These are phyloP conservation scores for Cladophialophora exuberans DNA, from an alignment of 2,329 filamentous ascomycete species.

Conservation along the genomic window DNA sequence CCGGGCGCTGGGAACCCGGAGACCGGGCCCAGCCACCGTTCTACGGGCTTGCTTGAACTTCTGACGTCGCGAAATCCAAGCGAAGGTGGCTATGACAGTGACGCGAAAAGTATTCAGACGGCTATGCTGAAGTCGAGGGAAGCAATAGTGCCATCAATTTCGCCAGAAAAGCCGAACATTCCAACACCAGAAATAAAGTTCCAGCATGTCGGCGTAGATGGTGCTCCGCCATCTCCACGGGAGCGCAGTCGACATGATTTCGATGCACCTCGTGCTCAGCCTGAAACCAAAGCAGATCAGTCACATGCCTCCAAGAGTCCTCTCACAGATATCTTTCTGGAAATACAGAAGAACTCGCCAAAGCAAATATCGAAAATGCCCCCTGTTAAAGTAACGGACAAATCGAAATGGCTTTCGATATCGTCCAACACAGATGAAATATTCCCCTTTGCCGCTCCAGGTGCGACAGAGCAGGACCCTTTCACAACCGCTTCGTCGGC, in stretches of 20 bases:
- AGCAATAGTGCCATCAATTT: conserved; percentile 18
- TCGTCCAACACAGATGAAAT: neutral
- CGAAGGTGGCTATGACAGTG: conserved; percentile 33
- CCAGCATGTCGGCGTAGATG: neutral
- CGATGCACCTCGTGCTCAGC: neutral
- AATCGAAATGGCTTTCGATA: conserved; percentile 18
- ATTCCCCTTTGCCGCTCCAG: neutral
- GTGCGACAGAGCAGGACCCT: neutral
- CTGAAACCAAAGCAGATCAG: neutral
- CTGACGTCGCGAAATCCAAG: conserved; percentile 29
- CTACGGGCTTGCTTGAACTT: conserved; percentile 30
- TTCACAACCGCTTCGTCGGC: neutral
- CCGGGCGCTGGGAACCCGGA: conserved; percentile 9
- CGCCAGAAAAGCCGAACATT: conserved; percentile 15
- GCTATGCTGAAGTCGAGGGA: conserved; percentile 24
- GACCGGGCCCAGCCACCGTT: conserved; percentile 22
- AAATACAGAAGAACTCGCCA: conserved; percentile 19
- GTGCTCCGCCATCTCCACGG: neutral
- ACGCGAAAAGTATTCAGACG: conserved; percentile 32
- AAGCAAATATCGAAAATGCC: conserved; percentile 12
- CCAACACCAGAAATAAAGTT: neutral
- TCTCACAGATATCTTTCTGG: conserved; percentile 17
- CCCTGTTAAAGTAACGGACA: conserved; percentile 12
- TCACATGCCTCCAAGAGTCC: conserved; percentile 7
- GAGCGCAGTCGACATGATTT: neutral